These are phyloP conservation scores for Tritrichomonas foetus DNA, from an alignment of 208 protist genomes.

Conservation along the genomic window DNA sequence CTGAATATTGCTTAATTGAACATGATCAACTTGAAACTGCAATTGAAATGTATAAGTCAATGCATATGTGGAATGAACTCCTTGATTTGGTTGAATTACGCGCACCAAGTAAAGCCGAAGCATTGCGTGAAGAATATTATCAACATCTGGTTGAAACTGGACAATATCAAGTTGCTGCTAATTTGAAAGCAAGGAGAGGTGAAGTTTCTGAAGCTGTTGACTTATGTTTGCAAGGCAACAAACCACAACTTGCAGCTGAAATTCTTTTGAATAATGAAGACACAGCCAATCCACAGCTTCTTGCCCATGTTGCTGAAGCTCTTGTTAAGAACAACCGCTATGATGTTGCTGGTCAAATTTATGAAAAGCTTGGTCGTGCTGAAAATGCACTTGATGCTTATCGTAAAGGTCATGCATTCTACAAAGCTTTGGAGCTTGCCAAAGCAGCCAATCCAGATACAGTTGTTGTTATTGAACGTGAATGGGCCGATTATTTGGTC, in stretches of 20 bases:
- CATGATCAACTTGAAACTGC: background rate
- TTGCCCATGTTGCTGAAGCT: background rate
- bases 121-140: slow-evolving; percentile 12
- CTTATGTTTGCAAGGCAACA: background rate
- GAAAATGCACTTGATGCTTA: background rate
- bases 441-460: background rate
- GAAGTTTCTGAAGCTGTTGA: slow-evolving; percentile 39
- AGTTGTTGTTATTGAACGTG: background rate
- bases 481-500: slow-evolving; percentile 29
- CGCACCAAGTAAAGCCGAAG: background rate
- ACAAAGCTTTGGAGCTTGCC: background rate
- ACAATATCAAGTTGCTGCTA: slow-evolving; percentile 9
- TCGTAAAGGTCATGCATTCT: slow-evolving; percentile 3
- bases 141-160: background rate
- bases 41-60: slow-evolving; percentile 17
- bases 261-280: background rate
- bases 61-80: slow-evolving; percentile 39
- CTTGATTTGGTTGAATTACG: slow-evolving; percentile 1
- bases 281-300: background rate
- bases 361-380: background rate
- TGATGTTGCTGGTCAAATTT: background rate
- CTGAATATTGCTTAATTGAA: slow-evolving; percentile 5
- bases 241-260: slow-evolving; percentile 26
- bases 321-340: background rate
- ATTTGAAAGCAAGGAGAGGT: background rate